These are phyloP conservation scores for Helianthus tuberosus DNA, from an alignment of 129 eudicot species.

Conservation along the genomic window DNA sequence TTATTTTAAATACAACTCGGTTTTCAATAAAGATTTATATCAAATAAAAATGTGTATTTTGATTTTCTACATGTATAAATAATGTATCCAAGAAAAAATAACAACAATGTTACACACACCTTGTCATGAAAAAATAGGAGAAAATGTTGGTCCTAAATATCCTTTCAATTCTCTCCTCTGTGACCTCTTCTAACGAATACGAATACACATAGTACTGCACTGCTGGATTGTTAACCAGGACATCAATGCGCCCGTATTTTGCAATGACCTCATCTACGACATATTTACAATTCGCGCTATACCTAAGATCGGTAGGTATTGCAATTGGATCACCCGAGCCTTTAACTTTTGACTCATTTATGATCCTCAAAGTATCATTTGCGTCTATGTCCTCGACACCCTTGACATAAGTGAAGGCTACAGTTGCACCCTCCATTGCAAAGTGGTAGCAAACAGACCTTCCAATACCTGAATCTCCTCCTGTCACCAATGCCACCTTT, in stretches of 20 bases:
- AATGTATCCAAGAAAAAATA: neutral
- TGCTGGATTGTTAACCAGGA: constrained; percentile 72
- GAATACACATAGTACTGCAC: constrained; percentile 54
- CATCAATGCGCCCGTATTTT: constrained; percentile 55
- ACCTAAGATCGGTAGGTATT: constrained; percentile 57
- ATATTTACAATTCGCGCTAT: constrained; percentile 59
- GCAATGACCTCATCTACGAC: constrained; percentile 65
- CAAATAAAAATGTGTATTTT: too few relatives aligned
- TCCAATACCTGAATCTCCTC: constrained; percentile 95
- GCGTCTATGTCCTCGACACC: constrained; percentile 82
- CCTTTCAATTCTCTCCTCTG: constrained; percentile 67
- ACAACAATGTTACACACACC: constrained; percentile 28
- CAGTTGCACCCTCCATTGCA: constrained; percentile 74
- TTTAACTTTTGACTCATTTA: constrained; percentile 40
- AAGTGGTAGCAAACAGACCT: constrained; percentile 66
- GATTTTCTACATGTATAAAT: neutral
- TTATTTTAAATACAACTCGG: too few relatives aligned
- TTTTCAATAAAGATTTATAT: too few relatives aligned
- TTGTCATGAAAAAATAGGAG: constrained; percentile 60
- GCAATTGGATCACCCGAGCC: constrained; percentile 72
- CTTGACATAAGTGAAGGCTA: constrained; percentile 87
- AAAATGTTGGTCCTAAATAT: constrained; percentile 80
- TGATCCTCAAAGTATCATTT: constrained; percentile 45
- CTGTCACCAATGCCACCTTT: constrained; percentile 76
- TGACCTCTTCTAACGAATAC: constrained; percentile 62